Conservation (phyloP, 2,329 filamentous ascomycete genomes). For the Sclerotiophoma versabilis region DNA sequence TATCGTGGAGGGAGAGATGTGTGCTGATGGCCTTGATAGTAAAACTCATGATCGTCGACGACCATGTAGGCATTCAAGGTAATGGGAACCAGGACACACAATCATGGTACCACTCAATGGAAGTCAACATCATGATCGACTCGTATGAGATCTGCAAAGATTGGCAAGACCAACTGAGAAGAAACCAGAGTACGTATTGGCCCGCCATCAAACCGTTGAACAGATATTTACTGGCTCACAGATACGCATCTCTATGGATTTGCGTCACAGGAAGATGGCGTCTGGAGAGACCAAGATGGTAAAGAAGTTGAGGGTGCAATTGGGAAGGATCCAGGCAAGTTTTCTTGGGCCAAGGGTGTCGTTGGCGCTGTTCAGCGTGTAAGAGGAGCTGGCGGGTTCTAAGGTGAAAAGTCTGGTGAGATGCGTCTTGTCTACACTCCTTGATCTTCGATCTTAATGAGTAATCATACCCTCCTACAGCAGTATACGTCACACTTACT, state of each 20-base stretch:
- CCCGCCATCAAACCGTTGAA: neutral
- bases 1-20: too few relatives aligned
- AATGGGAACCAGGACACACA: constrained; percentile 84
- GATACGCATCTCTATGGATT: constrained; percentile 66
- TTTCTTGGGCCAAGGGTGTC: constrained; percentile 66
- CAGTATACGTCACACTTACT: too few relatives aligned
- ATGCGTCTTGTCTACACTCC: too few relatives aligned
- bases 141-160: constrained; percentile 64
- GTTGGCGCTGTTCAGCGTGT: constrained; percentile 66
- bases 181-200: constrained; percentile 63
- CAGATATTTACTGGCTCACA: neutral
- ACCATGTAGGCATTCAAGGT: constrained; percentile 72
- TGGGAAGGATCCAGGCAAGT: constrained; percentile 59
- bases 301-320: constrained; percentile 52
- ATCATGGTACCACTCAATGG: constrained; percentile 79
- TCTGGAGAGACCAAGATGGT: constrained; percentile 64
- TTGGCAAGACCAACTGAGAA: constrained; percentile 68
- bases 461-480: too few relatives aligned
- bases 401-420: too few relatives aligned
- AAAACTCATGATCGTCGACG: constrained; percentile 79
- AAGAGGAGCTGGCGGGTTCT: constrained; percentile 64
- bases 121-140: constrained; percentile 79
- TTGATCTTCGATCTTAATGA: too few relatives aligned
- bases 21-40: constrained; percentile 44
- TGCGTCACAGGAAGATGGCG: constrained; percentile 62